Percentiles rank a stretch among this genome's conserved stretches.
Conservation (phyloP, 805 yeast species). For the Lachancea sp. region DNA sequence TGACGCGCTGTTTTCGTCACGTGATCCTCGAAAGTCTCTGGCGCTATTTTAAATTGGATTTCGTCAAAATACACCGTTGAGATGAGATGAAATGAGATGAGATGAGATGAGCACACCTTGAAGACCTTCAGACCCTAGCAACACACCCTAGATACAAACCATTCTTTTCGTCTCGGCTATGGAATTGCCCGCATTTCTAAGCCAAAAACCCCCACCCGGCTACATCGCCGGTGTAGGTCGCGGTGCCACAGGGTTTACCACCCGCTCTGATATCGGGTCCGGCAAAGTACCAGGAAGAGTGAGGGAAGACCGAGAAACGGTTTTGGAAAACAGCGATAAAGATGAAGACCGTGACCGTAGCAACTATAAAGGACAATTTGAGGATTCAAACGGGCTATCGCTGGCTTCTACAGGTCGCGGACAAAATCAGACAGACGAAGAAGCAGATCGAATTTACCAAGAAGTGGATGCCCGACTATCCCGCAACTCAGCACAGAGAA, state of each 20-base stretch:
- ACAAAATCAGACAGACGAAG: slow-evolving; percentile 62
- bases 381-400: slow-evolving; percentile 6
- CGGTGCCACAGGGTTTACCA: slow-evolving; percentile 91
- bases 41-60: too few relatives aligned
- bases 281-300: slow-evolving; percentile 8
- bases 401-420: slow-evolving; percentile 26
- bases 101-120: too few relatives aligned
- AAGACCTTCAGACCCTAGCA: too few relatives aligned
- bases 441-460: slow-evolving; percentile 67
- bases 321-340: slow-evolving; percentile 9
- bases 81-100: background rate
- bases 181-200: slow-evolving; percentile 62
- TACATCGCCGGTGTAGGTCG: slow-evolving; percentile 90
- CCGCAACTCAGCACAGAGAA: slow-evolving; percentile 18
- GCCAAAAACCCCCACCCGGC: slow-evolving; percentile 82
- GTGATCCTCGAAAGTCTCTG: background rate
- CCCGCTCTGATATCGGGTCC: slow-evolving; percentile 54
- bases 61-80: background rate
- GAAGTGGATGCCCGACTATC: slow-evolving; percentile 55
- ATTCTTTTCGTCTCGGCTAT: too few relatives aligned
- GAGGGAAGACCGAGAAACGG: slow-evolving; percentile 26
- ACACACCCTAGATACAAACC: too few relatives aligned
- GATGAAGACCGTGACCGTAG: background rate
- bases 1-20: too few relatives aligned
- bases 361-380: slow-evolving; percentile 2